A percentile compares a stretch with the other conserved stretches of the same genome.
phyloP scores from a whole-genome alignment of 2,329 filamentous ascomycete species.

The Ambrosiella xylebori region DNA sequence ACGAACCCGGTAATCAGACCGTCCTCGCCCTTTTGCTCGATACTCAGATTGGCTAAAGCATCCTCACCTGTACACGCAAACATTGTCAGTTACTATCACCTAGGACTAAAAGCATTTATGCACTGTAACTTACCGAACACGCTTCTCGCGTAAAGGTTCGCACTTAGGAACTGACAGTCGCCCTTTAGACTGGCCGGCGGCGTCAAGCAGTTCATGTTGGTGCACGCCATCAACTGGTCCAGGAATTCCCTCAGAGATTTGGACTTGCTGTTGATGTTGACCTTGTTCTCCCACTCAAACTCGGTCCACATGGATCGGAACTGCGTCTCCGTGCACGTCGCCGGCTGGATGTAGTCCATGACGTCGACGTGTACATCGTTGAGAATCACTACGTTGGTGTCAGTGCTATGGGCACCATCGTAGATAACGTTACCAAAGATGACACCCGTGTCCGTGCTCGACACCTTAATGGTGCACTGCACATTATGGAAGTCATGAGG shows the following conservation, averaged over 20 bases:
- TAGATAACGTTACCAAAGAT: slow-evolving; percentile 99
- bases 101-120: background rate
- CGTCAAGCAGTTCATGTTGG: slow-evolving; percentile 96
- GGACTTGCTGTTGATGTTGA: slow-evolving; percentile 97
- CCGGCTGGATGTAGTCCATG: slow-evolving; percentile 99
- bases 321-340: slow-evolving; percentile 89
- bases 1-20: slow-evolving; percentile 95
- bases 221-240: slow-evolving; percentile 86
- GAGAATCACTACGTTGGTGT: slow-evolving; percentile 91
- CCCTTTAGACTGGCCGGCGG: slow-evolving; percentile 93
- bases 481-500: slow-evolving; percentile 97
- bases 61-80: slow-evolving; percentile 58
- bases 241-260: slow-evolving; percentile 85
- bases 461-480: slow-evolving; percentile 96
- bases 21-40: slow-evolving; percentile 91
- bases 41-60: slow-evolving; percentile 88
- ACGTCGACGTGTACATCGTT: slow-evolving; percentile 98
- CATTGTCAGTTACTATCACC: slow-evolving; percentile 1
- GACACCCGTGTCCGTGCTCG: slow-evolving; percentile 91
- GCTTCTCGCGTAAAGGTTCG: slow-evolving; percentile 88
- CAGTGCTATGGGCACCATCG: slow-evolving; percentile 78
- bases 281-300: slow-evolving; percentile 99
- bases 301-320: slow-evolving; percentile 99
- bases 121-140: slow-evolving; percentile 69
- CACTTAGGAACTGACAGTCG: slow-evolving; percentile 94